phyloP scores from a whole-genome alignment of 495 filamentous ascomycete genomes.

The Alectoria sarmentosa region DNA sequence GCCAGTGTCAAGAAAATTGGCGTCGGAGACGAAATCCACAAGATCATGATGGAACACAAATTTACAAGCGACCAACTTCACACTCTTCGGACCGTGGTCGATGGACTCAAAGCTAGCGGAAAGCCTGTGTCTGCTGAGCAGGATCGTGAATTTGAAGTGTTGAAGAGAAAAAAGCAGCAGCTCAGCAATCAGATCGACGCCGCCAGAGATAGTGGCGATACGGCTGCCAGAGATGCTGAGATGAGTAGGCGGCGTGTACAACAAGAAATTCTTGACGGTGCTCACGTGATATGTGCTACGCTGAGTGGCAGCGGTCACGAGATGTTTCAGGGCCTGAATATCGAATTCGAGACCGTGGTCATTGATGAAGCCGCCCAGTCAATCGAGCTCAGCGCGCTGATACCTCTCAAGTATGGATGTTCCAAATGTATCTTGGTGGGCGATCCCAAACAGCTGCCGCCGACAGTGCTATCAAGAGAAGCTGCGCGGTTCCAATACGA shows the following conservation, averaged over 20 bases:
- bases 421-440: constrained; percentile 95
- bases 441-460: constrained; percentile 94
- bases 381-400: constrained; percentile 92
- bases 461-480: constrained; percentile 89
- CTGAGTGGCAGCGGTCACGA: constrained; percentile 95
- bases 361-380: constrained; percentile 98
- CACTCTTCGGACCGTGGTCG: constrained; percentile 57
- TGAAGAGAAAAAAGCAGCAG: constrained; percentile 66
- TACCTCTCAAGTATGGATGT: constrained; percentile 95
- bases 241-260: constrained; percentile 76
- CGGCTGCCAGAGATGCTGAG: constrained; percentile 69
- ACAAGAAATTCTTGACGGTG: constrained; percentile 81
- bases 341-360: constrained; percentile 97
- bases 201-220: constrained; percentile 75
- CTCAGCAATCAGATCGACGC: constrained; percentile 78
- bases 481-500: constrained; percentile 93
- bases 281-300: constrained; percentile 91
- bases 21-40: constrained; percentile 53
- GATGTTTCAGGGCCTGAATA: constrained; percentile 89
- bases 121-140: constrained; percentile 55
- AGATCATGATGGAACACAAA: constrained; percentile 77
- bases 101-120: constrained; percentile 59
- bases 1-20: constrained; percentile 33
- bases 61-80: constrained; percentile 63
- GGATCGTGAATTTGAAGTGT: constrained; percentile 65